A percentile compares a stretch with the other conserved stretches of the same genome.
phyloP scores from a whole-genome alignment of 1,284 basidiomycete genomes.

The Fomes fomentarius region DNA sequence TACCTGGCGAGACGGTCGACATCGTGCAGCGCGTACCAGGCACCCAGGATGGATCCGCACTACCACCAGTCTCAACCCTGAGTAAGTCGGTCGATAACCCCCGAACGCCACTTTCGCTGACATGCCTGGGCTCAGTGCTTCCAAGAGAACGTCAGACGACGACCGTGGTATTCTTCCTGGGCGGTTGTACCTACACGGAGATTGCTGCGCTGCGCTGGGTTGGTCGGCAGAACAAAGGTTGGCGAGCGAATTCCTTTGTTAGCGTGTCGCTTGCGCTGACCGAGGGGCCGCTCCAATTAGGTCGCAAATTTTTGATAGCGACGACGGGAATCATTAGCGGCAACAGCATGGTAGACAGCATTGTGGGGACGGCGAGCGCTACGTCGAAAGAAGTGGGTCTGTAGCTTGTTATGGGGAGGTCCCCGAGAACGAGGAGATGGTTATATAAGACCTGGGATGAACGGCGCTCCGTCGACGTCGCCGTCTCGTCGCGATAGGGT shows the following conservation, averaged over 20 bases:
- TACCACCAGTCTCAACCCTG: conserved; percentile 40
- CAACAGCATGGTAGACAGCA: conserved; percentile 67
- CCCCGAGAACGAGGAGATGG: neutral
- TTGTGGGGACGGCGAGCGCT: conserved; percentile 49
- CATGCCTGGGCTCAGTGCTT: conserved; percentile 40
- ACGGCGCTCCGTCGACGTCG: conserved; percentile 19
- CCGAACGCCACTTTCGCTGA: neutral
- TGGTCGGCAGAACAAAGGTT: conserved; percentile 79
- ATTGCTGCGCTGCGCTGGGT: conserved; percentile 95
- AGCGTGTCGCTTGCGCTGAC: neutral
- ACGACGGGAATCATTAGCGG: conserved; percentile 90
- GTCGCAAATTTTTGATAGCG: conserved; percentile 83
- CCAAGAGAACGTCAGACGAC: conserved; percentile 64
- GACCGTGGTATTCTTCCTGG: conserved; percentile 97
- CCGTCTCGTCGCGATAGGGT: too few relatives aligned
- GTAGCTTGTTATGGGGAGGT: conserved; percentile 19
- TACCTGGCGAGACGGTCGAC: conserved; percentile 90
- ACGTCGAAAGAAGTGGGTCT: conserved; percentile 38
- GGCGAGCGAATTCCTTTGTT: conserved; percentile 21
- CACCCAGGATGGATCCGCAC: conserved; percentile 34
- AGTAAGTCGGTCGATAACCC: conserved; percentile 40
- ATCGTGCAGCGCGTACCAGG: conserved; percentile 57
- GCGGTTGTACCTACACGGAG: conserved; percentile 97
- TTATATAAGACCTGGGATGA: conserved; percentile 6
- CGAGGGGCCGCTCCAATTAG: conserved; percentile 41